Evolutionary conservation across 768 basidiomycete genomes (phyloP).

Genomic region (Hygrophorus russula): DNA sequence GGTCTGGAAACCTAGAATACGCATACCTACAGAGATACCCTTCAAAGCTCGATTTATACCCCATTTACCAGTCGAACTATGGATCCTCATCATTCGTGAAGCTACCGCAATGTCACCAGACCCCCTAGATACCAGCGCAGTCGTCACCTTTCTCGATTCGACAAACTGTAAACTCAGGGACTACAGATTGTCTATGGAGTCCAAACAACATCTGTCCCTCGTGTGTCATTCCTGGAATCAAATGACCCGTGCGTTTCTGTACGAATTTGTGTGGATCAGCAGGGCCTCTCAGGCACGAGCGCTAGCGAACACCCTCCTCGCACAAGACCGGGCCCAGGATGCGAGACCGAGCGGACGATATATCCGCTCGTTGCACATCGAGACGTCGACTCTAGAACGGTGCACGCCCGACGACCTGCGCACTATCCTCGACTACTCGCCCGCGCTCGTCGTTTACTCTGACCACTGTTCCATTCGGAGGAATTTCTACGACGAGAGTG

Average conservation of each 20-base stretch:
- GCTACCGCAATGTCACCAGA: slow-evolving; percentile 27
- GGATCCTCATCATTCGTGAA: slow-evolving; percentile 53
- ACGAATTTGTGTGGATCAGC: slow-evolving; percentile 62
- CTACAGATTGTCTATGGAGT: slow-evolving; percentile 36
- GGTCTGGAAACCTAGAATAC: no score
- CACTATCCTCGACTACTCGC: slow-evolving; percentile 57
- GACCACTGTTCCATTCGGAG: slow-evolving; percentile 58
- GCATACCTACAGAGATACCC: not conserved
- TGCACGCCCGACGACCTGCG: slow-evolving; percentile 57
- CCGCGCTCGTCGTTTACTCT: slow-evolving; percentile 46
- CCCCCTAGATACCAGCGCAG: slow-evolving; percentile 33
- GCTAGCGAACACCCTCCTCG: slow-evolving; percentile 21
- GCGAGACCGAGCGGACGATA: slow-evolving; percentile 29
- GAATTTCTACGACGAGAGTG: slow-evolving; percentile 32
- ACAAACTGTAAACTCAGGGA: slow-evolving; percentile 26
- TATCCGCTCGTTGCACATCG: slow-evolving; percentile 59
- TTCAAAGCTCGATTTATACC: slow-evolving; percentile 16
- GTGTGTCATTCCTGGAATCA: slow-evolving; percentile 48
- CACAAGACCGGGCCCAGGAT: slow-evolving; percentile 9
- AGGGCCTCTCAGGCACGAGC: slow-evolving; percentile 38
- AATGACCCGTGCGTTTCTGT: slow-evolving; percentile 44
- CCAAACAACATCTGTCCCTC: slow-evolving; percentile 38
- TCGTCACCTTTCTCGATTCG: slow-evolving; percentile 49
- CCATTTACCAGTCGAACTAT: slow-evolving; percentile 49
- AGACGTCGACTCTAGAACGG: slow-evolving; percentile 53